Conservation (phyloP, 2,329 filamentous ascomycete species). For the Monilinia vaccinii-corymbosi region DNA sequence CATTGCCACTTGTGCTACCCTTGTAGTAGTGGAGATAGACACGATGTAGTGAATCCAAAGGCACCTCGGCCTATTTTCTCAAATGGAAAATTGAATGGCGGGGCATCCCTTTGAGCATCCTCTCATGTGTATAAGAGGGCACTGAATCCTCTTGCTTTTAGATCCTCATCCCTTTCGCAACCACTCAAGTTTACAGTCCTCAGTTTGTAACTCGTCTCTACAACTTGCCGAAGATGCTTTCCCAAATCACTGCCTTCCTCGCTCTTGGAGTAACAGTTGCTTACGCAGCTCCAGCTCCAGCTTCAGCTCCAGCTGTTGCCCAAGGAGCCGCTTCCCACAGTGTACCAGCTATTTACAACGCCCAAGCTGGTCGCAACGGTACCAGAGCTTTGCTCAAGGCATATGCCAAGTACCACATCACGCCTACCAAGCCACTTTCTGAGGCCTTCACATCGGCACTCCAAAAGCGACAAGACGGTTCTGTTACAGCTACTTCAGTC, state of each 20-base stretch:
- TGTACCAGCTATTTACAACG: conserved; percentile 24
- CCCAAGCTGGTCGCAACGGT: conserved; percentile 24
- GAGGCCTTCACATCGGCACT: conserved; percentile 17
- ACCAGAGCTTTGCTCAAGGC: conserved; percentile 27
- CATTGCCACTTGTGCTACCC: background rate
- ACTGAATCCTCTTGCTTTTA: conserved; percentile 5
- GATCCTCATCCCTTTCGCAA: conserved; percentile 11
- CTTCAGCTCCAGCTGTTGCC: background rate
- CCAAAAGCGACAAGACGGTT: conserved; percentile 26
- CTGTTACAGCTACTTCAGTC: conserved; percentile 17
- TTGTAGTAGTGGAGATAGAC: background rate
- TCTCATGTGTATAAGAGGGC: conserved; percentile 18
- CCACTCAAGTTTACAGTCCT: conserved; percentile 9
- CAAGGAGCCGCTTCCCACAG: conserved; percentile 14
- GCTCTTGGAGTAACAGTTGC: conserved; percentile 18
- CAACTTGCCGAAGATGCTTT: conserved; percentile 21
- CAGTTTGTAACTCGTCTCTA: conserved; percentile 1
- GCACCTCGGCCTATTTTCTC: background rate
- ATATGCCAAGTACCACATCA: conserved; percentile 27
- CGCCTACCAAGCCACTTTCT: conserved; percentile 22
- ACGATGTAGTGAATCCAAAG: background rate
- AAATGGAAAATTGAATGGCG: background rate
- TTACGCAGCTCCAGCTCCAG: conserved; percentile 17
- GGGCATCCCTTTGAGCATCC: background rate
- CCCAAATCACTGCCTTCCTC: conserved; percentile 19